Base-by-base conservation (phyloP, 768 basidiomycete genomes). In the Tephrocybe sp. region DNA sequence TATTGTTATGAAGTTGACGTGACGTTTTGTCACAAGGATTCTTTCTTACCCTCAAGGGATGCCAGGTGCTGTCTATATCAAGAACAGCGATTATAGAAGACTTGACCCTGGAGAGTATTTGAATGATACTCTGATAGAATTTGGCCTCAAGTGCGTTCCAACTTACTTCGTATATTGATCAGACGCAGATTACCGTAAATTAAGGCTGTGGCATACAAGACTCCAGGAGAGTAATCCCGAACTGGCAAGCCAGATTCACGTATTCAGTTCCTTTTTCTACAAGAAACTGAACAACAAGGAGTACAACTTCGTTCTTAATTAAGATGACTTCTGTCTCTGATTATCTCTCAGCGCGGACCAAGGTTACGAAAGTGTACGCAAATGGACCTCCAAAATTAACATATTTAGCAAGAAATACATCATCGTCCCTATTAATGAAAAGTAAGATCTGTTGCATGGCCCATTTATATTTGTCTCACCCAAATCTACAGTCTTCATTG, bases 211-310 rank as follows among this genome's bases (percentile, higher is more conserved):
- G 86, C 74, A 86, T 9, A 77, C 72, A 44, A 75, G 79, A 6
- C 67, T 90, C 21, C 78, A 81, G 55, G 69, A 65, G 32, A 69
- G 62, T 30, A 64, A 86, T 54, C 85, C 86, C 2, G 76, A 75
- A 14, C 69, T 90, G 3, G 89, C 84, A 1, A 78, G 84, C 2
- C 79, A 90, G 58, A 76, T 95, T 1, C 87, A 98, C 61, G 80
- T 98, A 3, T 98, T 98, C 74, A 98, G 87, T 66, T 95, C 95
- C 0, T 99, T 98, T 71, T 98, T 99, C 69, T 98, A 95, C 75
- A 92, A 95, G 74, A 96, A 97, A 68, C 70, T 99, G 23, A 86
- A 86, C 51, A 78, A 79, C 47, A 88, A 81, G 64, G 80, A 76
- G 84, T 85, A 64, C 33, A n/a, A 74, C 63, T 21, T 30, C 44